These are phyloP conservation scores for Tetrahymena elliotti DNA, from an alignment of 73 alveolate genomes.

Conservation along the genomic window DNA sequence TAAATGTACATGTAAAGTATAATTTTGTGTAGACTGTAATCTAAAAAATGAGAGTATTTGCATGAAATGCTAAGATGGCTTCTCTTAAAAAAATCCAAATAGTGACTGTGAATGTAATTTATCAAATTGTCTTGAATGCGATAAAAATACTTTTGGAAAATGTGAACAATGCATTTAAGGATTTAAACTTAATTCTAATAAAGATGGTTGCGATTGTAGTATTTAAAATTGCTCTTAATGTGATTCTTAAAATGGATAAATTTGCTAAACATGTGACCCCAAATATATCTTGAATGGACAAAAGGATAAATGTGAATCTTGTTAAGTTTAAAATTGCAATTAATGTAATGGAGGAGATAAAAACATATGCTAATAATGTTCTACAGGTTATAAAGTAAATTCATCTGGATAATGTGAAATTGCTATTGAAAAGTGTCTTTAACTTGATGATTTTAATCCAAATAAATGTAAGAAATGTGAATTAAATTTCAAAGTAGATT, in stretches of 20 bases:
- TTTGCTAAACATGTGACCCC: neutral
- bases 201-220: neutral
- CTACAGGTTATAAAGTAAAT: neutral
- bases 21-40: neutral
- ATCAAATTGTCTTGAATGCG: neutral
- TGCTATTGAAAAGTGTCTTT: neutral
- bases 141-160: neutral
- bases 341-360: neutral
- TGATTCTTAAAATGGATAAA: neutral
- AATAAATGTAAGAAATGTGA: neutral
- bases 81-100: neutral
- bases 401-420: neutral
- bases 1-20: neutral
- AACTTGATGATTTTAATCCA: neutral
- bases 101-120: neutral
- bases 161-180: neutral
- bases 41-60: neutral
- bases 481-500: neutral
- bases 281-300: neutral
- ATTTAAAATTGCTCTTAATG: neutral
- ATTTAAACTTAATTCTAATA: neutral
- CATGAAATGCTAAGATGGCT: neutral
- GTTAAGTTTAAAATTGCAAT: neutral
- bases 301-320: neutral
- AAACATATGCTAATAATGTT: neutral